Base-by-base conservation (phyloP, 345 rosid species). In the Isatis tinctoria region DNA sequence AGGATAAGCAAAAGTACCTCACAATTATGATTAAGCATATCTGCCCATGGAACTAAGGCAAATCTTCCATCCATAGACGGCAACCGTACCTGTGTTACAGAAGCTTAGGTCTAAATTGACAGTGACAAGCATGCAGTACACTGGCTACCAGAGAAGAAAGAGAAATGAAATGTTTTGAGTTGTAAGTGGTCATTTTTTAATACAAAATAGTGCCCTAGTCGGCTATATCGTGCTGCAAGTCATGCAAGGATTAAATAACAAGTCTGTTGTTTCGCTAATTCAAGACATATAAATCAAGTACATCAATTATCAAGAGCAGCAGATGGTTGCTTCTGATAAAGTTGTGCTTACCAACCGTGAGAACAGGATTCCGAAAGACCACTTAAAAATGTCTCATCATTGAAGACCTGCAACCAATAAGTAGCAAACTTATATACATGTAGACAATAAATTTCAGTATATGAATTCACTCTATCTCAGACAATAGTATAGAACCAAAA, bases 11-110 rank as follows among this genome's bases (percentile, higher is more conserved):
- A 52, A 47, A 69, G 64, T 82, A 91, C 97, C 91, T 91, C 96
- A 81, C 96, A 91, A 64, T 88, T 91, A 76, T 94, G 97, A 73
- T 94, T 94, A 74, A 94, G 85, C 98, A 94, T 94, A 74, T 91
- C 98, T 65, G 97, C 98, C 98, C 97, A 94, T 60, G 98, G 98
- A 80, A 91, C 92, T 91, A 91, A 79, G 47, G 96, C 98, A 76
- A 94, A 95, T 77, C 77, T 88, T 80, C 87, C 97, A 65, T 85
- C 92, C 97, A 94, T 88, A 45, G 95, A 90, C 13, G 98, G 98
- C 76, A 91, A 76, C 69, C 96, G 88, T 43, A 94, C 98, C 98
- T 91, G 80, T 58, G 60, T 57, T 43, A 44, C 22, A 63, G 54
- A 63, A 44, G 36, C 66, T 53, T 6, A 70, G 26, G 70, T 53